phyloP scores from a whole-genome alignment of 176 grass and related monocot genomes.

The Oryza punctata region DNA sequence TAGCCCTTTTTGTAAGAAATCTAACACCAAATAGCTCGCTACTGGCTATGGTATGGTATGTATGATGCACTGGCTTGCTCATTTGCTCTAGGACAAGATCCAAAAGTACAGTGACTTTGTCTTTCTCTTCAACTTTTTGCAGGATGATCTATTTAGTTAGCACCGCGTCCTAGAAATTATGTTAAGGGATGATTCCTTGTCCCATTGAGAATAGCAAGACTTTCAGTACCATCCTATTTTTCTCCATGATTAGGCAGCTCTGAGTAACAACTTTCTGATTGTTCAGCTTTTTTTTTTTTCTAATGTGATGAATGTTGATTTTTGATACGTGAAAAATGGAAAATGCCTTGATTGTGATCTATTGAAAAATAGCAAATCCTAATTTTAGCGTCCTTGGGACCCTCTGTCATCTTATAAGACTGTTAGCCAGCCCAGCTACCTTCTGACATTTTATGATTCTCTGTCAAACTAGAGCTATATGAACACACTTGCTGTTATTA shows the following conservation, averaged over 20 bases:
- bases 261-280: background rate
- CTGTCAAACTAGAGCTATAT: background rate
- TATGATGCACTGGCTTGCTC: conserved; percentile 31
- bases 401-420: background rate
- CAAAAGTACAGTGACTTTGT: conserved; percentile 41
- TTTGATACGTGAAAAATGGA: conserved; percentile 4
- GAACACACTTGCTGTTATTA: background rate
- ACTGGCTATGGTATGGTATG: conserved; percentile 9
- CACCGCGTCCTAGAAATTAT: background rate
- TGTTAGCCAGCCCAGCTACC: background rate
- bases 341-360: background rate
- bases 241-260: conserved; percentile 21
- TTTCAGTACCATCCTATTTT: conserved; percentile 7
- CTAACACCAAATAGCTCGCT: background rate
- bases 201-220: background rate
- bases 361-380: background rate
- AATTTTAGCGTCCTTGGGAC: background rate
- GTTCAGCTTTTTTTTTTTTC: background rate
- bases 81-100: conserved; percentile 44
- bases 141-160: conserved; percentile 17
- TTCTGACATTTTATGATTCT: background rate
- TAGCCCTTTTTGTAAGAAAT: conserved; percentile 6
- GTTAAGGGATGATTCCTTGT: conserved; percentile 22
- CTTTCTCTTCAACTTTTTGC: conserved; percentile 33
- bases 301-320: conserved; percentile 5